These are phyloP conservation scores for Corymbia calophylla DNA, from an alignment of 441 rosid genomes.

Conservation along the genomic window DNA sequence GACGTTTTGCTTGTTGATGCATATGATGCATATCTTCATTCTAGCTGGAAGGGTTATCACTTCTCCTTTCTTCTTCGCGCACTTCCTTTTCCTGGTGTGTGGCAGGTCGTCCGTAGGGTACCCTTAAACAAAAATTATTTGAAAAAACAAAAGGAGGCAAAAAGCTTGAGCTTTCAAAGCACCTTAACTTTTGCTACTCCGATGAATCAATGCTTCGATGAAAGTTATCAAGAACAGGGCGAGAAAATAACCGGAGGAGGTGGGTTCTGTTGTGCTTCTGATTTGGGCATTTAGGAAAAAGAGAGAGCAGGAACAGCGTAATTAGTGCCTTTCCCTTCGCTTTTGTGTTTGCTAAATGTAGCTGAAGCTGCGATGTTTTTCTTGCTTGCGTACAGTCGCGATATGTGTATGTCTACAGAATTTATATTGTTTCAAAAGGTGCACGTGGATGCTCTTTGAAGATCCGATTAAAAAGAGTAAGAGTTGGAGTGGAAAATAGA, in stretches of 20 bases:
- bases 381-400: background rate
- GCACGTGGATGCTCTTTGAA: background rate
- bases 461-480: background rate
- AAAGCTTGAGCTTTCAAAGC: background rate
- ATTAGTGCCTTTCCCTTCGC: background rate
- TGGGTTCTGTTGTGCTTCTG: conserved; percentile 16
- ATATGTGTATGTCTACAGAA: background rate
- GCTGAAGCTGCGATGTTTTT: background rate
- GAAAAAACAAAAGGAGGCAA: background rate
- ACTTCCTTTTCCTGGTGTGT: conserved; percentile 4
- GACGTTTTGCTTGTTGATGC: background rate
- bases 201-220: background rate
- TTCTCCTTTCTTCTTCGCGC: conserved; percentile 31
- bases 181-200: background rate
- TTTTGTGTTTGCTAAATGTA: background rate
- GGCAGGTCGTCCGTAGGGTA: conserved; percentile 24
- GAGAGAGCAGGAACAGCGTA: background rate
- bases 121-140: conserved; percentile 5
- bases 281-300: conserved; percentile 11
- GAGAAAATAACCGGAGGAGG: conserved; percentile 27
- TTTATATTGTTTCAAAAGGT: background rate
- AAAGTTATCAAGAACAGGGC: background rate
- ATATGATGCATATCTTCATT: background rate
- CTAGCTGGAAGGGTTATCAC: conserved; percentile 27
- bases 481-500: background rate